Conservation (phyloP, 2,329 filamentous ascomycete species). For the Bipolaris oryzae region DNA sequence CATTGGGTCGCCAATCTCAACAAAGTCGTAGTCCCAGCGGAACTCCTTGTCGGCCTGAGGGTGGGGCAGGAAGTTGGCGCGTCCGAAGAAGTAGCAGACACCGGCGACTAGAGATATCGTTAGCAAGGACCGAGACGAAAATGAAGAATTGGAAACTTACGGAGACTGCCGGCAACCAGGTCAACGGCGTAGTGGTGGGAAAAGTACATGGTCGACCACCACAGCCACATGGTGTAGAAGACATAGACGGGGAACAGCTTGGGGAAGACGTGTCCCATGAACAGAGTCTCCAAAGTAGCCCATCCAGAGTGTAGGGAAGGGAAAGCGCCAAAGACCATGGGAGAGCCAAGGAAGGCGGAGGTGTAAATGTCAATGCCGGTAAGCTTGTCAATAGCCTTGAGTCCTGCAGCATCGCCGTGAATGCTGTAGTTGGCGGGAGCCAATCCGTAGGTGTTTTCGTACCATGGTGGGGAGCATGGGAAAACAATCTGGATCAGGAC, state of each 20-base stretch:
- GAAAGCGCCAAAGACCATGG: slow-evolving; percentile 93
- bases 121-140: slow-evolving; percentile 21
- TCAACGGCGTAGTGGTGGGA: slow-evolving; percentile 97
- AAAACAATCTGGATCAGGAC: slow-evolving; percentile 89
- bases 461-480: slow-evolving; percentile 95
- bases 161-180: slow-evolving; percentile 80
- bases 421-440: slow-evolving; percentile 93
- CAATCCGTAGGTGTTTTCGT: slow-evolving; percentile 89
- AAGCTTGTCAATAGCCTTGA: slow-evolving; percentile 87
- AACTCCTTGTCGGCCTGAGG: slow-evolving; percentile 83
- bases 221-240: slow-evolving; percentile 88
- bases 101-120: slow-evolving; percentile 60
- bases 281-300: slow-evolving; percentile 86
- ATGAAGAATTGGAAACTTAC: slow-evolving; percentile 36
- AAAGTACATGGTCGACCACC: slow-evolving; percentile 98
- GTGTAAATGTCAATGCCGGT: slow-evolving; percentile 93
- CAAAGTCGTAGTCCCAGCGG: slow-evolving; percentile 94
- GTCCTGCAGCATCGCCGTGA: slow-evolving; percentile 83
- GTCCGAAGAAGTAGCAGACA: slow-evolving; percentile 80
- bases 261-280: slow-evolving; percentile 93
- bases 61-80: slow-evolving; percentile 79
- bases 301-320: slow-evolving; percentile 90
- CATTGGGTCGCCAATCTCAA: slow-evolving; percentile 75
- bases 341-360: slow-evolving; percentile 86
- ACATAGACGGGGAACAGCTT: slow-evolving; percentile 79